Percentiles rank a stretch among this genome's conserved stretches.
Evolutionary conservation across 371 early-diverging fungal genomes (phyloP).

Genomic region (Mortierella sp.): DNA sequence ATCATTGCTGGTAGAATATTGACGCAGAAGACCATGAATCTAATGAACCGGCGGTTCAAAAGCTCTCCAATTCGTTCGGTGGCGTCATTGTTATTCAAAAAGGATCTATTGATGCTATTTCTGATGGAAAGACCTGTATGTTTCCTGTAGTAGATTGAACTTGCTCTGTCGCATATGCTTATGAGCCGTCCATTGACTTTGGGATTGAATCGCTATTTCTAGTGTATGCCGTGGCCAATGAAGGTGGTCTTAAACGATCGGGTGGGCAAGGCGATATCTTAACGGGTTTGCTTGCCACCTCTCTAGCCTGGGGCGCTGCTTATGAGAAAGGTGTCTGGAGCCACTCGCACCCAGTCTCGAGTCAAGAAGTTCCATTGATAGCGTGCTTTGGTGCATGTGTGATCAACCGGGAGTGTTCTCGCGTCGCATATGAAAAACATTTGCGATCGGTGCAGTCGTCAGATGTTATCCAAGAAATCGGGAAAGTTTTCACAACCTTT

Average conservation of each 20-base stretch:
- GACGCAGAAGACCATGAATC: constrained; percentile 50
- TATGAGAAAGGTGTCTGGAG: constrained; percentile 74
- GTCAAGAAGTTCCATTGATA: constrained; percentile 66
- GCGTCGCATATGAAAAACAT: constrained; percentile 75
- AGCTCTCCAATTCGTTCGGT: constrained; percentile 61
- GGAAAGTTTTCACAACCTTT: constrained; percentile 61
- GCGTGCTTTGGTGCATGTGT: constrained; percentile 82
- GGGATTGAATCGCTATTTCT: background rate
- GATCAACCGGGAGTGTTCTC: constrained; percentile 74
- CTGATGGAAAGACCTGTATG: constrained; percentile 79
- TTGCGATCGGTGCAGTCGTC: constrained; percentile 80
- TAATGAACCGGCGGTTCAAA: constrained; percentile 56
- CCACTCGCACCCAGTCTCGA: constrained; percentile 54
- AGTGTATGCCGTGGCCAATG: constrained; percentile 64
- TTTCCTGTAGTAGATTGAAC: constrained; percentile 1
- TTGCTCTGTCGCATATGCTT: background rate
- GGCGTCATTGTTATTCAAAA: constrained; percentile 88
- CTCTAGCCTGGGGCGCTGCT: constrained; percentile 87
- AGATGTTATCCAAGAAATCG: constrained; percentile 81
- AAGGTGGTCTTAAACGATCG: constrained; percentile 89
- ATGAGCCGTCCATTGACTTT: background rate
- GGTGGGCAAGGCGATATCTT: constrained; percentile 99
- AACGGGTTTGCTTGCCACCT: constrained; percentile 88
- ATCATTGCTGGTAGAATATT: constrained; percentile 56
- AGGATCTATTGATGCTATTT: constrained; percentile 84